Evolutionary conservation across 257 asterid species (phyloP).

Genomic region (Primulina eburnea): DNA sequence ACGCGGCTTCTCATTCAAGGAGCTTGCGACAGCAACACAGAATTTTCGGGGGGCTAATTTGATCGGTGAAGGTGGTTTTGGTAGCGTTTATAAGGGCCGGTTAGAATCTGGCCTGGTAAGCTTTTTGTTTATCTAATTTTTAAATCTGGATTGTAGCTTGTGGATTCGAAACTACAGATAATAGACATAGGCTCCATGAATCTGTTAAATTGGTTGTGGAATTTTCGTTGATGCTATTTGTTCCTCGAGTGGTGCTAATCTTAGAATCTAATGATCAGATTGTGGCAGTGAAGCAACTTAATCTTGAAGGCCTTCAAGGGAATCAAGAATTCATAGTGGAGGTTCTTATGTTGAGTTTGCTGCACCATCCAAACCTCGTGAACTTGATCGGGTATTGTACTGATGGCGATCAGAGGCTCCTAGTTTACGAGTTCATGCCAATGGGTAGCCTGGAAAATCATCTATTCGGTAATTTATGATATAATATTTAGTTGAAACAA

Average conservation of each 20-base stretch:
- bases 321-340: conserved; percentile 84
- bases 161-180: neutral
- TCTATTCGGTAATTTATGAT: conserved; percentile 55
- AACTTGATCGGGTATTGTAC: conserved; percentile 79
- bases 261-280: conserved; percentile 31
- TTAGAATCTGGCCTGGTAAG: conserved; percentile 42
- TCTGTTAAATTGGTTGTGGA: neutral
- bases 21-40: conserved; percentile 44
- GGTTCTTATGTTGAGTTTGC: conserved; percentile 78
- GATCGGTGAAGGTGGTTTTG: conserved; percentile 59
- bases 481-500: neutral
- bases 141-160: neutral
- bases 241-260: conserved; percentile 6
- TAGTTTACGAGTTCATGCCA: conserved; percentile 84
- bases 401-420: conserved; percentile 73
- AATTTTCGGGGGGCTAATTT: conserved; percentile 43
- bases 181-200: neutral
- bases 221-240: neutral
- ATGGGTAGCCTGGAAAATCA: conserved; percentile 88
- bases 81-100: conserved; percentile 51
- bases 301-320: conserved; percentile 90
- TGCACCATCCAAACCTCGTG: conserved; percentile 84
- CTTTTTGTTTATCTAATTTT: conserved; percentile 8
- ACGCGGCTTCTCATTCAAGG: conserved; percentile 41
- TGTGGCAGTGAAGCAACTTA: conserved; percentile 82